Base-by-base conservation (phyloP, 1,284 basidiomycete species). In the Pulveroboletus sp. region DNA sequence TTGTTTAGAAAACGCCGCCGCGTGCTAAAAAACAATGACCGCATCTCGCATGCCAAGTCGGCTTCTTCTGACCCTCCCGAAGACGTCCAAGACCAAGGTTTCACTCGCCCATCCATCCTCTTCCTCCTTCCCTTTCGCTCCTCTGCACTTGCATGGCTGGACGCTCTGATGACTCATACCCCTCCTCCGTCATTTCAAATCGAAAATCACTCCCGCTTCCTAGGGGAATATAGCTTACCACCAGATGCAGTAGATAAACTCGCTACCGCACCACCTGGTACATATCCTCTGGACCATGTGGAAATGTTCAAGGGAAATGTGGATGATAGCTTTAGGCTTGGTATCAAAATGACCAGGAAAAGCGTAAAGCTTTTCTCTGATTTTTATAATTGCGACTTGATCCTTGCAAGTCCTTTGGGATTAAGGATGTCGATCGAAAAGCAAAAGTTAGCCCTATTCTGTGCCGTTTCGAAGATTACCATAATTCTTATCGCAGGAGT, bases 231-330 rank as follows among this genome's bases (percentile, higher is more conserved):
- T 69, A 84, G 84, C 10, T 76, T 98, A 4, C 95, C 96, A 1
- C 75, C 83, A 1, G 92, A 87, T 26, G 83, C 86, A 5, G 74
- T 85, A 10, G 96, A 98, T 75, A 97, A 96, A 68, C 82, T 99
- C 8, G 81, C 86, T 28, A 75, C 75, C 7, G 87, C 87, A 15
- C 84, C 86, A 54, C 82, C 83, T 4, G 85, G 87, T n/a, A 85
- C 85, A 29, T 96, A 96, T 69, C 91, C 97, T 1, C 71, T 73
- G 11, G 97, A 99, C 68, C 97, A 99, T 70, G 83, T 96, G 17
- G 92, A 93, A 65, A 97, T 86, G 57, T 98, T 99, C 79, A 84
- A 84, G 61, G 97, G 97, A n/a, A 99, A 99, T 72, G 85, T 95
- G 45, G 97, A 99, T 70, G 97, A 99, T 74, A 94, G 87, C 65